Base-by-base conservation (phyloP, 2,329 filamentous ascomycete species). In the Helicocarpus griseus region DNA sequence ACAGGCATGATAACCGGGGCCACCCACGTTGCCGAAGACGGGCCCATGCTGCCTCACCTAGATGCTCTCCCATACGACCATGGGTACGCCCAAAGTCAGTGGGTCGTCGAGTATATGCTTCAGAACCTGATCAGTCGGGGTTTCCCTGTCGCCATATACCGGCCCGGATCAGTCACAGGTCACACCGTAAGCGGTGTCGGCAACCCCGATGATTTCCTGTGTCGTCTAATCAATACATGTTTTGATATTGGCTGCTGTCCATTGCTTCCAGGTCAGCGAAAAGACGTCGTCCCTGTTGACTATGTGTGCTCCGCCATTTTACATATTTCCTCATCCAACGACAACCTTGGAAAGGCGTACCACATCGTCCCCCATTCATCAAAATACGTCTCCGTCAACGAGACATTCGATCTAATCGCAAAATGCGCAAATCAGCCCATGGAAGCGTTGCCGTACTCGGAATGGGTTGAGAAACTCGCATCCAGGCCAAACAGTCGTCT, bases 51-150 rank as follows among this genome's bases (percentile, higher is more conserved):
- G 5, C 33, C 52, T 6, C 62, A 65, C 26, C 31, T 63, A 0
- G 53, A 55, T 1, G 54, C 60, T 0, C 52, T 65, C 2, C 53
- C 51, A 2, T 62, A 94, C 2, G 81, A 81, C 21, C 91, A 86
- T 1, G 89, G 89, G 1, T 95, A 95, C 60, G 88, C 89, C 1
- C 88, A 95, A 66, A 81, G 80, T 55, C 94, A 95, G 69, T 95
- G 87, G 87, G 84, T 79, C 1, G 77, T 77, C 0, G 80, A 83
- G 60, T 74, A 75, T 46, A 73, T 95, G 36, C 77, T 87, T 13
- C 78, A 85, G 24, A 83, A 86, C 63, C 86, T 88, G 14, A 86
- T 87, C 44, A 74, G 73, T 46, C 79, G 85, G 38, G 88, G 88
- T 8, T 79, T 95, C 0, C 73, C 71, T 1, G 87, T 87, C 8